phyloP scores from a whole-genome alignment of 2,329 filamentous ascomycete species.

The Trichophyton equinum region DNA sequence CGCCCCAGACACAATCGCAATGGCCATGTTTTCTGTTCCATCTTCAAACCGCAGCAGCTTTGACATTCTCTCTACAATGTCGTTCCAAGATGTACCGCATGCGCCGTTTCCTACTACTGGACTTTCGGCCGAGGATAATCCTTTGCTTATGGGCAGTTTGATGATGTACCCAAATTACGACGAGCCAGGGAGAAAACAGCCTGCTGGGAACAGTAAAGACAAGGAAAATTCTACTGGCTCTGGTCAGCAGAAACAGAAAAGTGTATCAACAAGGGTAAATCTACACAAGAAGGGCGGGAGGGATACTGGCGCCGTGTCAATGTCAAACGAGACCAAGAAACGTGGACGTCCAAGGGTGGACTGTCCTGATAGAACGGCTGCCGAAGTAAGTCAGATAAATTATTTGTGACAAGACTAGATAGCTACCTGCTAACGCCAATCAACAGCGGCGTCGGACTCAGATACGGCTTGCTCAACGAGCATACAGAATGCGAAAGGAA shows the following conservation, averaged over 20 bases:
- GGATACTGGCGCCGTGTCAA: not conserved
- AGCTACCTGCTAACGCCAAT: constrained; percentile 7
- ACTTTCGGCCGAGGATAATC: not conserved
- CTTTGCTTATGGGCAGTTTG: not conserved
- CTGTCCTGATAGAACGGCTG: constrained; percentile 63
- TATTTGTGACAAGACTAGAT: not conserved
- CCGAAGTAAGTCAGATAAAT: constrained; percentile 50
- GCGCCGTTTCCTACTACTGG: not conserved
- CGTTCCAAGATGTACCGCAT: constrained; percentile 1
- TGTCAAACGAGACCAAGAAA: constrained; percentile 31
- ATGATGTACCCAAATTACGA: not conserved
- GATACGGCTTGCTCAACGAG: constrained; percentile 72
- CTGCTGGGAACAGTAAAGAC: not conserved
- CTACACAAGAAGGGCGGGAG: not conserved
- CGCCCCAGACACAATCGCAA: not conserved
- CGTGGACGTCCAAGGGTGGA: constrained; percentile 65
- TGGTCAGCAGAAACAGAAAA: not conserved
- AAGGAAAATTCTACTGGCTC: not conserved
- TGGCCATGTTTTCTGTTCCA: not conserved
- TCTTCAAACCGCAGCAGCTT: not conserved
- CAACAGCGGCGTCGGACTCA: constrained; percentile 65
- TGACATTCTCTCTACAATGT: constrained; percentile 7
- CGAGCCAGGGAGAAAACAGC: not conserved
- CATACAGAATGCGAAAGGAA: constrained; percentile 75
- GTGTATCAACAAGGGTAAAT: not conserved